Evolutionary conservation across 2,329 filamentous ascomycete species (phyloP), one percentile per base, ranked within the genome.

Genomic region (Colletotrichum sansevieriae): DNA sequence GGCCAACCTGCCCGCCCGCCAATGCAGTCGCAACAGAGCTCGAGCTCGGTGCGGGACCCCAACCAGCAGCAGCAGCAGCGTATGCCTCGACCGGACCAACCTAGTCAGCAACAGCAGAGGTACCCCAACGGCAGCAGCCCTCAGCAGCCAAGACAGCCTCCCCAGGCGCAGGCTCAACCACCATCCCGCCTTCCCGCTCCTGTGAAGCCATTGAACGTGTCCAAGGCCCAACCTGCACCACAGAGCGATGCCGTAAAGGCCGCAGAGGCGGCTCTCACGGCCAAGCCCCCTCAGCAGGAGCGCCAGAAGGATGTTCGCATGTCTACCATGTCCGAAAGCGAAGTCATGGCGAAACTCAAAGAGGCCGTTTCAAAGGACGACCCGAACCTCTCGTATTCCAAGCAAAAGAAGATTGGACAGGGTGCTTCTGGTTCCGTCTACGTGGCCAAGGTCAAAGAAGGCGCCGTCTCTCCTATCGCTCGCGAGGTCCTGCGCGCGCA

Each of bases 381-480:
- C 77, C 96, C 96, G 61, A 92, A 97, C 75, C 85, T 97, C 73
- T 97, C 95, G 25, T 99, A 99, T 84, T 95, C 95, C 76, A 99
- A 99, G 84, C 96, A 98, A 82, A 98, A 98, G 88, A 99, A 99
- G 87, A 98, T 99, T 80, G 96, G 96, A 20, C 96, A 99, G 80
- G 96, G 96, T 81, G 96, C 96, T 64, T 99, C 96, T 71, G 96
- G 96, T 66, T 98, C 95, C 22, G 96, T 99, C 55, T 99, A 99
- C 76, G 95, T 99, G 71, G 96, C 96, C 72, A 96, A 97, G 77
- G 93, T 99, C 71, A 96, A 96, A 80, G 93, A 97, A 76, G 91
- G 88, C 65, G 93, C 95, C 2, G 87, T 90, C n/a, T 97, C 94
- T n/a, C 81, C 86, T 15, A 88, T 93, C 72, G 95, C 95, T 22